A percentile compares a stretch with the other conserved stretches of the same genome.
These are phyloP conservation scores for Artemisia argyi DNA, from an alignment of 129 eudicot genomes.

Conservation along the genomic window DNA sequence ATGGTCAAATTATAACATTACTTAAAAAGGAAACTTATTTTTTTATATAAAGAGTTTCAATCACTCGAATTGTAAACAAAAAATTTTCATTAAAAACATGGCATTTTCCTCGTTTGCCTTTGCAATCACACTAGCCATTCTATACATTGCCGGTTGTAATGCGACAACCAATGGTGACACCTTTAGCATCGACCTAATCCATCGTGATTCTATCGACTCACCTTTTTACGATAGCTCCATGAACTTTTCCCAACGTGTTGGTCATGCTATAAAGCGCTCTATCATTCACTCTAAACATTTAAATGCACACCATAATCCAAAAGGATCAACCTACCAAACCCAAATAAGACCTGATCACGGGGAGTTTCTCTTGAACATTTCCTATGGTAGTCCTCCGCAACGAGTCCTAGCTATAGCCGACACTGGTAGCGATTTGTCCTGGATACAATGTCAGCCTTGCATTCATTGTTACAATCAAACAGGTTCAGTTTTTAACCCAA, in stretches of 20 bases:
- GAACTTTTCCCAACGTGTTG: slow-evolving; percentile 26
- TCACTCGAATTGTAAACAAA: background rate
- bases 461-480: slow-evolving; percentile 25
- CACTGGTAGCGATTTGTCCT: slow-evolving; percentile 37
- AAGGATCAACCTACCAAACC: slow-evolving; percentile 10
- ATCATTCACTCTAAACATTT: slow-evolving; percentile 14
- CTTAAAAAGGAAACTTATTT: too few species aligned
- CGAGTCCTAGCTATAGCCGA: slow-evolving; percentile 33
- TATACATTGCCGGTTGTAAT: too few species aligned
- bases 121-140: background rate
- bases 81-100: slow-evolving; percentile 19
- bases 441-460: slow-evolving; percentile 49
- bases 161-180: background rate
- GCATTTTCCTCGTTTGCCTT: slow-evolving; percentile 14
- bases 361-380: slow-evolving; percentile 39
- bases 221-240: slow-evolving; percentile 30
- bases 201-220: slow-evolving; percentile 38
- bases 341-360: slow-evolving; percentile 30
- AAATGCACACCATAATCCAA: background rate
- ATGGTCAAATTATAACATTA: too few species aligned
- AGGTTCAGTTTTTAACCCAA: slow-evolving; percentile 29
- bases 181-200: slow-evolving; percentile 31
- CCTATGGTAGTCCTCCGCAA: slow-evolving; percentile 30
- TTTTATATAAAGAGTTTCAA: too few species aligned
- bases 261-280: slow-evolving; percentile 35